Evolutionary conservation across 2,329 filamentous ascomycete species (phyloP), one percentile per base, ranked within the genome.

Genomic region (Fusarium transvaalense): DNA sequence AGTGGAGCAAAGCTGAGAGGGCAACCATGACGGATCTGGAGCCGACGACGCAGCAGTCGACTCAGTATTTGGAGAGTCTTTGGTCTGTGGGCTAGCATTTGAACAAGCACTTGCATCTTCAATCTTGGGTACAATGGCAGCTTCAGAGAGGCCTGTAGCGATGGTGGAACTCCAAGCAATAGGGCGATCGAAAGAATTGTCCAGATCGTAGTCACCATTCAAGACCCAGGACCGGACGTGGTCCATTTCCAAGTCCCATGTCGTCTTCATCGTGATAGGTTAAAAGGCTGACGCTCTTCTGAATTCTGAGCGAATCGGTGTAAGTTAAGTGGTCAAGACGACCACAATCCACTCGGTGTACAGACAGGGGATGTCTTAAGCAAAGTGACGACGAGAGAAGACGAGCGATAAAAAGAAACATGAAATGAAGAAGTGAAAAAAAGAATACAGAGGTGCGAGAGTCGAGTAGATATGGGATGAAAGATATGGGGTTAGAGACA

Each of bases 191-290:
- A 73, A 74, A 45, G 64, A 61, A 48, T 58, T 53, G 21, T 65
- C 58, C 37, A 60, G 41, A 38, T 72, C 66, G 43, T 71, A 72
- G 45, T 71, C 71, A 37, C 72, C 72, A 10, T 42, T 54, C 21
- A 74, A 63, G 64, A 74, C 72, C 72, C 72, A 74, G 63, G 72
- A 71, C 71, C 69, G 71, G 62, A 74, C 72, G 63, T 74, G 72
- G 66, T 72, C 72, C 68, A 74, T 69, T 52, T 56, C 71, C 46
- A 69, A 66, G 23, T 25, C 23, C 72, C 72, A 74, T n/a, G 66
- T 71, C 61, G 73, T 60, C 64, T 74, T 71, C 72, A 74, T 74
- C 56, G 43, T 65, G 61, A 54, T 51, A 56, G 57, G 41, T 39
- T 47, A 46, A 37, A 37, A 54, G 55, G 56, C 43, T 23, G 38